These are phyloP conservation scores for Globisporangium orthogonon DNA, from an alignment of 352 stramenopile genomes.

Conservation along the genomic window DNA sequence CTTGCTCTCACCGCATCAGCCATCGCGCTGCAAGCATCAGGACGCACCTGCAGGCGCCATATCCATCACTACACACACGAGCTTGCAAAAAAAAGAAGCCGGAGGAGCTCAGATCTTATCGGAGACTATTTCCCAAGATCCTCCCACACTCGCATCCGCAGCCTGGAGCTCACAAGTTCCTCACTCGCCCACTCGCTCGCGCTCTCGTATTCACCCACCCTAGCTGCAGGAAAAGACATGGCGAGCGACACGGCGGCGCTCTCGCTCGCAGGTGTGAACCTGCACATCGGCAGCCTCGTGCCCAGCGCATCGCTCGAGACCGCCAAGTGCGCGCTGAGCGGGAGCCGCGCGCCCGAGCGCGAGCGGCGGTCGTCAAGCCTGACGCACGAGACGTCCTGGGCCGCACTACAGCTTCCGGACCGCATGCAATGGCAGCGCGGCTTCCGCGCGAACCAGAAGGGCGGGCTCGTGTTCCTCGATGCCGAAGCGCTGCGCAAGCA, in stretches of 20 bases:
- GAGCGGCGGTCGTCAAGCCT: constrained; percentile 8
- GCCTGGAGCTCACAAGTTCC: too few species aligned
- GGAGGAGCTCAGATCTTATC: too few species aligned
- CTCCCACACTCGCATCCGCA: too few species aligned
- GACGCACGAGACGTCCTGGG: constrained; percentile 29
- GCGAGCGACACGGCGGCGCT: constrained; percentile 11
- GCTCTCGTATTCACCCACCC: too few species aligned
- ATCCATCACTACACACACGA: too few species aligned
- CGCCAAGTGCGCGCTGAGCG: constrained; percentile 2
- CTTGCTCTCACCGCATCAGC: too few species aligned
- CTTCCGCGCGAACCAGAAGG: constrained; percentile 71
- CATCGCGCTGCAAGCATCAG: too few species aligned
- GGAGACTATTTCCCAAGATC: too few species aligned
- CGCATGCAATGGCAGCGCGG: constrained; percentile 47
- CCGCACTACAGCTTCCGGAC: constrained; percentile 39
- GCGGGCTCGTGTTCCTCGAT: constrained; percentile 59
- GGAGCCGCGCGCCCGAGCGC: constrained; percentile 1
- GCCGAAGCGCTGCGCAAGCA: constrained; percentile 69
- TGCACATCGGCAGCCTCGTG: constrained; percentile 51
- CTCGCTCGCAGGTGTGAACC: constrained; percentile 36
- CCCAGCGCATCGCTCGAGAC: constrained; percentile 29
- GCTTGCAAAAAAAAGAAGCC: too few species aligned
- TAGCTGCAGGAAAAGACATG: neutral
- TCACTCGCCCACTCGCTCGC: neutral
- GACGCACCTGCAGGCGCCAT: too few species aligned